phyloP scores from a whole-genome alignment of 495 filamentous ascomycete species.

The Articulospora tetracladia region DNA sequence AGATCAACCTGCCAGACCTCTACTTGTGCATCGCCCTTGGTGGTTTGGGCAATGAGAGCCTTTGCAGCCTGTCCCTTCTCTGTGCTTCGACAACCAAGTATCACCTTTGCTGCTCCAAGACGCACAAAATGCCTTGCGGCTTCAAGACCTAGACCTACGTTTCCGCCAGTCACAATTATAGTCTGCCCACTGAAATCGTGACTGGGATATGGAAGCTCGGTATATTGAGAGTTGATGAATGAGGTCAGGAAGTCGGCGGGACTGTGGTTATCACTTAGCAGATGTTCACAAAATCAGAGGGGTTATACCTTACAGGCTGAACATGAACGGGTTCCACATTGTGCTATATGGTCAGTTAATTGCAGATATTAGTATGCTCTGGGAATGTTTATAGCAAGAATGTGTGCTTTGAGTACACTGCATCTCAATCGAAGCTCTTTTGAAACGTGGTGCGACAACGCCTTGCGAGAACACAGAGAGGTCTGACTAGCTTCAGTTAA shows the following conservation, averaged over 20 bases:
- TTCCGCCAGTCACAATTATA: constrained; percentile 50
- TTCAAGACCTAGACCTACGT: constrained; percentile 51
- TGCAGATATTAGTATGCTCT: background rate
- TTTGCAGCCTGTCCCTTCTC: constrained; percentile 28
- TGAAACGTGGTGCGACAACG: background rate
- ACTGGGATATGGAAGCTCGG: constrained; percentile 15
- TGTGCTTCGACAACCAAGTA: constrained; percentile 35
- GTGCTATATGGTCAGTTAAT: background rate
- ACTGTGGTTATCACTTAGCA: background rate
- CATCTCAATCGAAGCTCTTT: background rate
- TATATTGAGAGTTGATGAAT: constrained; percentile 22
- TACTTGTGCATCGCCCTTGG: constrained; percentile 24
- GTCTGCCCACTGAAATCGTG: constrained; percentile 32
- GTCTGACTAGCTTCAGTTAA: background rate
- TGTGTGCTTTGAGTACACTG: background rate
- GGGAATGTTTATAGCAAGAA: background rate
- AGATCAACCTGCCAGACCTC: constrained; percentile 41
- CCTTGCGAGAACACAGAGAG: too few species aligned
- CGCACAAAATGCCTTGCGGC: constrained; percentile 31
- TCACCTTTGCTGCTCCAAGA: constrained; percentile 33
- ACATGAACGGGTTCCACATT: constrained; percentile 15
- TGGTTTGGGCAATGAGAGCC: constrained; percentile 29
- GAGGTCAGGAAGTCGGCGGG: constrained; percentile 7
- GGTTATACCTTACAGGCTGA: constrained; percentile 8
- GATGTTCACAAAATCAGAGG: background rate